A percentile compares a stretch with the other conserved stretches of the same genome.
These are phyloP conservation scores for Auriscalpium orientale DNA, from an alignment of 768 basidiomycete species.

Conservation along the genomic window DNA sequence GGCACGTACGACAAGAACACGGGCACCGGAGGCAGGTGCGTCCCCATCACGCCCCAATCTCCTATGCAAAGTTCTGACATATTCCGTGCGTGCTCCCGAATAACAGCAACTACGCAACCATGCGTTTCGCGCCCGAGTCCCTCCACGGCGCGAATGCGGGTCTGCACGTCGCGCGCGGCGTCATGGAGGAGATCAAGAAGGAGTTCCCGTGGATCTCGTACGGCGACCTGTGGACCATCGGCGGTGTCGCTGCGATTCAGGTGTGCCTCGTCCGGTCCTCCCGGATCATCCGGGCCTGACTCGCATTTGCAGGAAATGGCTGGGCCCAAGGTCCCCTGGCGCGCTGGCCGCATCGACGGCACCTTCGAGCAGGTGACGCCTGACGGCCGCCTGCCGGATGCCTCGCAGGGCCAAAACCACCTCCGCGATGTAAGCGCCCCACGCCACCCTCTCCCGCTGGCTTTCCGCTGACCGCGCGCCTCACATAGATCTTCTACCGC, in stretches of 20 bases:
- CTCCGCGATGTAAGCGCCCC: conserved; percentile 55
- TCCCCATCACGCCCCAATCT: not conserved
- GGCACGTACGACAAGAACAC: conserved; percentile 85
- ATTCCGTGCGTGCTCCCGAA: conserved; percentile 7
- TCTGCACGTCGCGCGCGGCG: conserved; percentile 65
- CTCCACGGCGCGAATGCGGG: conserved; percentile 81
- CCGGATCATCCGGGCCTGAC: not conserved
- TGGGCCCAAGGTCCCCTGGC: conserved; percentile 91
- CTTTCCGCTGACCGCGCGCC: not conserved
- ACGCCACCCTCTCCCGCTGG: not conserved
- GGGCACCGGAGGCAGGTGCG: conserved; percentile 72
- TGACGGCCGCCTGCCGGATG: conserved; percentile 88
- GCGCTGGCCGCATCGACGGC: conserved; percentile 89
- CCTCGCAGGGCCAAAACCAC: conserved; percentile 74
- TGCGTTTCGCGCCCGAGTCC: conserved; percentile 92
- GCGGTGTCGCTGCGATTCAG: conserved; percentile 84
- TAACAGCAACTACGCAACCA: conserved; percentile 89
- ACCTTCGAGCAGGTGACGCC: conserved; percentile 66
- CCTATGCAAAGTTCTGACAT: not conserved
- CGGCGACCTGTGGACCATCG: conserved; percentile 96
- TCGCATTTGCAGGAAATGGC: conserved; percentile 60
- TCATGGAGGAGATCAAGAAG: conserved; percentile 83
- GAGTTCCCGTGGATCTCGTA: conserved; percentile 93
- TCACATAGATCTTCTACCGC: conserved; percentile 69
- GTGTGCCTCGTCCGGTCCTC: conserved; percentile 19